These are phyloP conservation scores for Angomonas ambiguus DNA, from an alignment of 208 protist species.

Conservation along the genomic window DNA sequence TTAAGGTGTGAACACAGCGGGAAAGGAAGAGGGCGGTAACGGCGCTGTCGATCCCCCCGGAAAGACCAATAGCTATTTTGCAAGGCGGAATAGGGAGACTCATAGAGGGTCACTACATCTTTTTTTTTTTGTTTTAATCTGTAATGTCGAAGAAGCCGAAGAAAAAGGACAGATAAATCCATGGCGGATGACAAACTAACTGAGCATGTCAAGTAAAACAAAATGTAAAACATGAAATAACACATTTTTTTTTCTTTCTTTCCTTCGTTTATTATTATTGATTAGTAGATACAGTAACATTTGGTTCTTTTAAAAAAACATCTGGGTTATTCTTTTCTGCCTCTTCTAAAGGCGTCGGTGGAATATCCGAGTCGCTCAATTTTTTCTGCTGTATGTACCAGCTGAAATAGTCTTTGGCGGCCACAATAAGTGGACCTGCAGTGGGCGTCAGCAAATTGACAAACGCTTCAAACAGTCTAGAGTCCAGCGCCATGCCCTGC, in stretches of 20 bases:
- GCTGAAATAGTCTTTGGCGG: slow-evolving; percentile 67
- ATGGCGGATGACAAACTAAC: too few relatives aligned
- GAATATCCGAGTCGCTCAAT: neutral
- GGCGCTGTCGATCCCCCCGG: slow-evolving; percentile 79
- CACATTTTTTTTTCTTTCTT: neutral
- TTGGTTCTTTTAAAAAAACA: neutral
- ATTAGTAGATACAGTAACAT: neutral
- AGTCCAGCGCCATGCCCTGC: slow-evolving; percentile 31
- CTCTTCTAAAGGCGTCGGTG: neutral
- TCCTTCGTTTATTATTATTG: neutral
- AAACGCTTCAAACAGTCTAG: slow-evolving; percentile 61
- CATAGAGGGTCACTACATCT: neutral
- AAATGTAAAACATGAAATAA: neutral
- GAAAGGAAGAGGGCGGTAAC: slow-evolving; percentile 54
- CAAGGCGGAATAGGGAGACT: neutral
- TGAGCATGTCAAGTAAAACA: too few relatives aligned
- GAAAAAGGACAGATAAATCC: too few relatives aligned
- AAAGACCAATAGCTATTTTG: slow-evolving; percentile 48
- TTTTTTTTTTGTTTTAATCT: neutral
- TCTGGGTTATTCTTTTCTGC: neutral
- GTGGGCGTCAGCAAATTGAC: slow-evolving; percentile 55
- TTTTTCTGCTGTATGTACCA: slow-evolving; percentile 61
- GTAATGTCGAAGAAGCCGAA: too few relatives aligned
- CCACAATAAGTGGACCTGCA: slow-evolving; percentile 53
- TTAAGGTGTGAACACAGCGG: slow-evolving; percentile 43